A percentile compares a stretch with the other conserved stretches of the same genome.
These are phyloP conservation scores for Huntiella savannae DNA, from an alignment of 2,329 filamentous ascomycete genomes.

Conservation along the genomic window DNA sequence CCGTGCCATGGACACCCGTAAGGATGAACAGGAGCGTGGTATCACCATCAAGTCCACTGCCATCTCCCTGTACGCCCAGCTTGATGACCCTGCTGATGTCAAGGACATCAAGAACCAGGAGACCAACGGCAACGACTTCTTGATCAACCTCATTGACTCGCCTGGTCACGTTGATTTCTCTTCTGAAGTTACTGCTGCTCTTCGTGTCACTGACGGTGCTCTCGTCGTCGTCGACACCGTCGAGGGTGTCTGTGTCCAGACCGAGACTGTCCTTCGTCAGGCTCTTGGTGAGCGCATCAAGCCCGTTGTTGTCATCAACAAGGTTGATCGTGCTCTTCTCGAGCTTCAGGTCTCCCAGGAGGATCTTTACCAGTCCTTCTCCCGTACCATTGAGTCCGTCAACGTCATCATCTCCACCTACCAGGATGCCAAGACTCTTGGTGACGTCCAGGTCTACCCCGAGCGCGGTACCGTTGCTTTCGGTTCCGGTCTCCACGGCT, in stretches of 20 bases:
- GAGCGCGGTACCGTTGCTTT: constrained; percentile 96
- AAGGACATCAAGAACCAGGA: constrained; percentile 86
- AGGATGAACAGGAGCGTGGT: constrained; percentile 98
- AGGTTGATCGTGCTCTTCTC: constrained; percentile 98
- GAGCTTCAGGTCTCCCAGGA: constrained; percentile 98
- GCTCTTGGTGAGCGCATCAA: constrained; percentile 99
- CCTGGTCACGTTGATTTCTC: constrained; percentile 99
- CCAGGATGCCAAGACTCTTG: constrained; percentile 73
- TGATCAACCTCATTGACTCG: constrained; percentile 99
- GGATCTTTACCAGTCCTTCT: constrained; percentile 99
- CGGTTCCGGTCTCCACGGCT: constrained; percentile 98
- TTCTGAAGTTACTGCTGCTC: constrained; percentile 95
- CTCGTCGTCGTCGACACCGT: constrained; percentile 99
- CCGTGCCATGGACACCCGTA: constrained; percentile 89
- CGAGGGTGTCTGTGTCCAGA: constrained; percentile 99
- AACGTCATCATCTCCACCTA: constrained; percentile 99
- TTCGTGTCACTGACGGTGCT: constrained; percentile 98
- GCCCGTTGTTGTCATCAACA: constrained; percentile 99
- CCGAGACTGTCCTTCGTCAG: constrained; percentile 97
- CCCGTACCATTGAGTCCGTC: constrained; percentile 97
- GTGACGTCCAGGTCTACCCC: constrained; percentile 97
- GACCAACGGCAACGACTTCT: constrained; percentile 84
- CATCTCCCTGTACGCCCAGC: constrained; percentile 88
- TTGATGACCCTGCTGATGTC: constrained; percentile 65
- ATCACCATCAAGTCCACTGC: constrained; percentile 99